Conservation (phyloP, 176 grass and related monocot genomes). For the Coix lacrymajobi region DNA sequence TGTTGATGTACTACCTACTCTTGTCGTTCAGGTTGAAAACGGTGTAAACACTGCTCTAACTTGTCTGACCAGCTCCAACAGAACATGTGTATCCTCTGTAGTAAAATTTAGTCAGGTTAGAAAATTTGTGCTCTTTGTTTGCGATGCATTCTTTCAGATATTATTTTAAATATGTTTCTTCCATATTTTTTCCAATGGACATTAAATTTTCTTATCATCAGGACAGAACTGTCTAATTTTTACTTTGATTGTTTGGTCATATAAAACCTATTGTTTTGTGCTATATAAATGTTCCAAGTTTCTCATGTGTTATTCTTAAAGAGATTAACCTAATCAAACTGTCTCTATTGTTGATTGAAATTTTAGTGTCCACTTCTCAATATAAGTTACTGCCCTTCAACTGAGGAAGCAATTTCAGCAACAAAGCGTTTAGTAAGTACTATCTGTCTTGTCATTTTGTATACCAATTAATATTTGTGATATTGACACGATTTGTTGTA, state of each 20-base stretch:
- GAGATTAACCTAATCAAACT: conserved; percentile 10
- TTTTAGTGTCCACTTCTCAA: conserved; percentile 82
- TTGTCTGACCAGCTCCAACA: conserved; percentile 51
- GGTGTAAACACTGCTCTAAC: conserved; percentile 56
- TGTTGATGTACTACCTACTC: background rate
- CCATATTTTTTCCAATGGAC: background rate
- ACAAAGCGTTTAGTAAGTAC: conserved; percentile 61
- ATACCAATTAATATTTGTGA: background rate
- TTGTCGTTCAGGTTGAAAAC: conserved; percentile 52
- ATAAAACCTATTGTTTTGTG: background rate
- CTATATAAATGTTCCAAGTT: background rate
- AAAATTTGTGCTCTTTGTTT: conserved; percentile 15
- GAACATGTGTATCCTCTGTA: conserved; percentile 35
- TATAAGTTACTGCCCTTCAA: conserved; percentile 96
- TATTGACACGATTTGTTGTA: conserved; percentile 23
- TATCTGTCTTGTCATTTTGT: conserved; percentile 13
- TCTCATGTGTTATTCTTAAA: background rate
- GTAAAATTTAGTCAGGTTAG: conserved; percentile 64
- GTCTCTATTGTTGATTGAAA: conserved; percentile 9
- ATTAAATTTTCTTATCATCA: background rate
- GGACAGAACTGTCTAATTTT: background rate
- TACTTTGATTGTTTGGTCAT: background rate
- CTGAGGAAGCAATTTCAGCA: conserved; percentile 58
- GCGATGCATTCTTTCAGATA: background rate
- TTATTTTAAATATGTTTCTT: background rate